A percentile compares a stretch with the other conserved stretches of the same genome.
phyloP scores from a whole-genome alignment of 1,139 yeast genomes.

The Spencermartinsiella ligniputridi region DNA sequence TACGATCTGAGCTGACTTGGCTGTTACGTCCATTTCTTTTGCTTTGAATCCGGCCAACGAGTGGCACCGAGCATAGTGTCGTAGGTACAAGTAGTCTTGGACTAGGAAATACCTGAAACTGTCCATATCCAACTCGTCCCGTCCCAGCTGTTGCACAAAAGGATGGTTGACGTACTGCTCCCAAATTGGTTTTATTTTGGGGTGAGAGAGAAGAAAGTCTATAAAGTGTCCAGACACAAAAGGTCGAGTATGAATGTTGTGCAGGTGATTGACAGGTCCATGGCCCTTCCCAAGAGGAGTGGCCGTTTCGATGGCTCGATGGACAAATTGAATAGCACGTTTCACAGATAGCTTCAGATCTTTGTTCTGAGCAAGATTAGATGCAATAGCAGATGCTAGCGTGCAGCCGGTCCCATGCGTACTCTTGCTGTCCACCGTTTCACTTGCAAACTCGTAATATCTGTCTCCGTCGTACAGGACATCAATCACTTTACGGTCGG shows the following conservation, averaged over 20 bases:
- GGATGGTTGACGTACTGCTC: conserved; percentile 54
- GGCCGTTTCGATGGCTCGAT: conserved; percentile 51
- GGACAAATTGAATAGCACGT: conserved; percentile 61
- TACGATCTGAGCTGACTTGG: conserved; percentile 50
- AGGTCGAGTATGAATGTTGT: conserved; percentile 32
- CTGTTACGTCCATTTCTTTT: conserved; percentile 48
- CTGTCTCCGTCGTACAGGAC: conserved; percentile 51
- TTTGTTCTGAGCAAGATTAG: conserved; percentile 59
- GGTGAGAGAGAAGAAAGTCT: conserved; percentile 53
- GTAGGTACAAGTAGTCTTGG: conserved; percentile 69
- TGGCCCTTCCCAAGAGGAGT: conserved; percentile 49
- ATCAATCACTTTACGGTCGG: conserved; percentile 46
- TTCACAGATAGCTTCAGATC: conserved; percentile 47
- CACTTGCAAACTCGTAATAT: conserved; percentile 47
- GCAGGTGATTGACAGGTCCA: conserved; percentile 71
- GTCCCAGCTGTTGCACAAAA: conserved; percentile 53
- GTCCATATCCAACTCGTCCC: conserved; percentile 45
- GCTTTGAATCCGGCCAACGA: conserved; percentile 62
- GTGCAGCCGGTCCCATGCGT: conserved; percentile 96
- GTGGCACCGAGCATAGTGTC: conserved; percentile 67
- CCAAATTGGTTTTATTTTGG: conserved; percentile 55
- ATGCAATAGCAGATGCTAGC: conserved; percentile 73
- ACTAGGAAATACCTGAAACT: conserved; percentile 56
- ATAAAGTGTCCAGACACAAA: conserved; percentile 42
- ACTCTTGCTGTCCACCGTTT: conserved; percentile 45